Percentiles rank a stretch among this genome's conserved stretches.
Conservation (phyloP, 345 rosid genomes). For the Gossypium rotundifolium region DNA sequence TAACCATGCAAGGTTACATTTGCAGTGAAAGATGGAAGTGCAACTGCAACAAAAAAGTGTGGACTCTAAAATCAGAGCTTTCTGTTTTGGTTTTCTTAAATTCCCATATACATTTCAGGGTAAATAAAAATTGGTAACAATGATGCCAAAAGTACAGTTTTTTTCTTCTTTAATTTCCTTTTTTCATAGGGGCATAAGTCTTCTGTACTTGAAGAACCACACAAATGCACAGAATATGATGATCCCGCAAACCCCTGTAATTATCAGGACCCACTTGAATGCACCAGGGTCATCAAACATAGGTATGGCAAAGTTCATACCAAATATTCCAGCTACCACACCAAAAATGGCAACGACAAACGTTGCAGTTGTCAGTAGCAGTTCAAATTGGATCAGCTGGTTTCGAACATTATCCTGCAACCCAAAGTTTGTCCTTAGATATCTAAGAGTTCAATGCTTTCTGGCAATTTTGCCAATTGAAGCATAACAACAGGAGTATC, state of each 20-base stretch:
- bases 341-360: constrained; percentile 96
- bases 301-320: constrained; percentile 76
- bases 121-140: background rate
- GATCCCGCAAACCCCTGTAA: constrained; percentile 61
- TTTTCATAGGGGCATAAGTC: constrained; percentile 76
- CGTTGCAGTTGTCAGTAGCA: constrained; percentile 83
- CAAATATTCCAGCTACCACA: constrained; percentile 94
- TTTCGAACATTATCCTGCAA: constrained; percentile 92
- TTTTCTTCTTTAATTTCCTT: constrained; percentile 4
- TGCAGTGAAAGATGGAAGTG: background rate
- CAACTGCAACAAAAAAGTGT: constrained; percentile 4
- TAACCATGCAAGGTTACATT: background rate
- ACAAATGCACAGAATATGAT: constrained; percentile 70
- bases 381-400: constrained; percentile 94
- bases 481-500: background rate
- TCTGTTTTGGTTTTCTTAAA: constrained; percentile 12
- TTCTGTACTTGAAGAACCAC: constrained; percentile 85
- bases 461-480: background rate
- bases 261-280: constrained; percentile 79
- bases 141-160: background rate
- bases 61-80: background rate
- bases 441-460: background rate
- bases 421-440: background rate
- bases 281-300: constrained; percentile 63
- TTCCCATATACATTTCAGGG: background rate